Percentiles rank a stretch among this genome's conserved stretches.
phyloP scores from a whole-genome alignment of 495 filamentous ascomycete species.

The Hyaloscypha hepaticicola region DNA sequence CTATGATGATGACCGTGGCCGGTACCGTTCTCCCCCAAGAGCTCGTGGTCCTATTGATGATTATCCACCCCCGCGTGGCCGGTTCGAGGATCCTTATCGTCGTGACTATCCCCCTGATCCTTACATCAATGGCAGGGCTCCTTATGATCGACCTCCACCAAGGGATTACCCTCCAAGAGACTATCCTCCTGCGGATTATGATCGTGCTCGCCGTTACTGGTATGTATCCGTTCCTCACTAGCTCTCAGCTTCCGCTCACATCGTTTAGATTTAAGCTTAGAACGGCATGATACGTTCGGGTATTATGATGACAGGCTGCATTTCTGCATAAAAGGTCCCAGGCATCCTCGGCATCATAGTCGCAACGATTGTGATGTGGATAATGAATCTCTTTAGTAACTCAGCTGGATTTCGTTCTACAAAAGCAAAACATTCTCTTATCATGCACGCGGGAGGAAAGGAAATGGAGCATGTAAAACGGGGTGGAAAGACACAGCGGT shows the following conservation, averaged over 20 bases:
- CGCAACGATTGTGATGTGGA: conserved; percentile 17
- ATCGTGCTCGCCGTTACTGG: conserved; percentile 39
- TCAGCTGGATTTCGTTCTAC: background rate
- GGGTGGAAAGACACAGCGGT: conserved; percentile 3
- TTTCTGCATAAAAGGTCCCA: conserved; percentile 1
- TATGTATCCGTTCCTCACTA: conserved; percentile 13
- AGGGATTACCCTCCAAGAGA: conserved; percentile 55
- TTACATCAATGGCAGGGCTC: conserved; percentile 55
- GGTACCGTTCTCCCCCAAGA: conserved; percentile 75
- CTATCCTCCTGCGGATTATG: conserved; percentile 41
- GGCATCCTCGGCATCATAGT: conserved; percentile 1
- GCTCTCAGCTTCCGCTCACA: background rate
- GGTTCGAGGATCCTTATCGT: conserved; percentile 64
- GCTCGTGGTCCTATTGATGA: conserved; percentile 66
- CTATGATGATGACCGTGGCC: conserved; percentile 63
- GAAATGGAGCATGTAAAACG: conserved; percentile 7
- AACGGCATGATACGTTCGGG: conserved; percentile 15
- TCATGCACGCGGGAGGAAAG: background rate
- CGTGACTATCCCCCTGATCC: conserved; percentile 61
- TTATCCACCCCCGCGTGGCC: conserved; percentile 60
- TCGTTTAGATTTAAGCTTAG: conserved; percentile 6
- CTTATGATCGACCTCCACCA: conserved; percentile 59
- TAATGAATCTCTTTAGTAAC: conserved; percentile 3
- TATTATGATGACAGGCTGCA: conserved; percentile 3
- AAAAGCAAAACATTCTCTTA: conserved; percentile 2